Base-by-base conservation (phyloP, 371 early-diverging fungal species). In the Haplosporangium sp. region DNA sequence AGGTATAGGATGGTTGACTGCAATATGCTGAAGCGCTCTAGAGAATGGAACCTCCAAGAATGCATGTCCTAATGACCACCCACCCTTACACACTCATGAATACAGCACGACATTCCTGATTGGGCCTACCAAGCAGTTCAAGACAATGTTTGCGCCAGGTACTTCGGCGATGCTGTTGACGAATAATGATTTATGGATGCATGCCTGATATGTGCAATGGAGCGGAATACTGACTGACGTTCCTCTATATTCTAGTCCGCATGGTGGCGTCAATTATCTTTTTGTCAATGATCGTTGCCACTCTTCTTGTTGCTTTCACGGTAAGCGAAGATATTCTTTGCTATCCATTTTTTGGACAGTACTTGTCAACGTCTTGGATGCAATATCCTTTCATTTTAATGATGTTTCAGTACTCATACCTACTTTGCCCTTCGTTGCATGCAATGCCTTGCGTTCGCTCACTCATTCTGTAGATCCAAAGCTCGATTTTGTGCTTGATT, bases 31-130 rank as follows among this genome's bases (percentile, higher is more conserved):
- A 21, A 37, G 18, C 11, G 29, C 29, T 29, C 29, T 29, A 29
- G 29, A 29, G 29, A 29, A 29, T 29, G 29, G 29, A 2, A 29
- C 29, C 29, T 29, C 54, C n/a, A 57, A 20, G 10, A 36, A 18
- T 47, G 18, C 6, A 23, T 20, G 5, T 2, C 13, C 41, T 45
- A 54, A 64, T 2, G 11, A 21, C 38, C 20, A 46, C 48, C 52
- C 18, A 12, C 8, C 45, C 36, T 37, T 57, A 47, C 6, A 41
- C 53, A 41, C 11, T 40, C 6, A 20, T 12, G 18, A 45, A 29
- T 38, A 42, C 45, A 92, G 93, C 63, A 94, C 95, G 61, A 90
- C 95, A 14, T 98, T 98, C 83, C 83, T 98, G 61, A 86, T 95
- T 50, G 96, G 97, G 54, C 93, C 94, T 56, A 84, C 83, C 64